These are phyloP conservation scores for Heliamphora pulchella DNA, from an alignment of 179 eudicot species.

Conservation along the genomic window DNA sequence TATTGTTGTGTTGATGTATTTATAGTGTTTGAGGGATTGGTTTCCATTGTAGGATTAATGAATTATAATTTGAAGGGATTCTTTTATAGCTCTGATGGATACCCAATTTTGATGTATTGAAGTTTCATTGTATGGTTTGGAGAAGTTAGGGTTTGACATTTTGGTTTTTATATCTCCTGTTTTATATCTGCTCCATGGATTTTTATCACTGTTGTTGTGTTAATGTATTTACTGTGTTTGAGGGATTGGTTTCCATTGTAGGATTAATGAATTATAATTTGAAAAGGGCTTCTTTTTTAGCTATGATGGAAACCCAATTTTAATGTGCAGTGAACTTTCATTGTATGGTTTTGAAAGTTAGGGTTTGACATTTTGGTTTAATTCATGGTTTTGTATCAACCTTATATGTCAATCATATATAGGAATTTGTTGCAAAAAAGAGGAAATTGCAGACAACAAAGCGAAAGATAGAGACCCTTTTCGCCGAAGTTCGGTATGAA, in stretches of 20 bases:
- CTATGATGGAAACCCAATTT: background rate
- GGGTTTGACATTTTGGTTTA: background rate
- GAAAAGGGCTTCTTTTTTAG: background rate
- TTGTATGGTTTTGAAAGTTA: background rate
- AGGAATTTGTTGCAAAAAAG: conserved; percentile 24
- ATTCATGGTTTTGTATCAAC: background rate
- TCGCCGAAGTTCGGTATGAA: conserved; percentile 22
- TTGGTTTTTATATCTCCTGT: background rate
- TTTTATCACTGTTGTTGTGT: background rate
- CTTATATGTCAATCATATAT: background rate
- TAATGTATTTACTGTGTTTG: too few relatives aligned
- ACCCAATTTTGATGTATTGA: background rate
- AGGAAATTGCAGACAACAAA: conserved; percentile 23
- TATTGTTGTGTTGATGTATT: too few relatives aligned
- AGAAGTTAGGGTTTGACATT: background rate
- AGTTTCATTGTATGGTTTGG: background rate
- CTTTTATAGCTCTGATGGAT: background rate
- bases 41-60: background rate
- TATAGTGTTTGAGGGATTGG: background rate
- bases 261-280: background rate
- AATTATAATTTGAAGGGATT: background rate
- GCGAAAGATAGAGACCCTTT: conserved; percentile 17
- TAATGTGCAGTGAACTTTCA: background rate
- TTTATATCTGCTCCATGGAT: too few relatives aligned
- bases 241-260: background rate